A percentile compares a stretch with the other conserved stretches of the same genome.
Conservation (phyloP, 2,329 filamentous ascomycete genomes). For the Fusarium staphyleae region DNA sequence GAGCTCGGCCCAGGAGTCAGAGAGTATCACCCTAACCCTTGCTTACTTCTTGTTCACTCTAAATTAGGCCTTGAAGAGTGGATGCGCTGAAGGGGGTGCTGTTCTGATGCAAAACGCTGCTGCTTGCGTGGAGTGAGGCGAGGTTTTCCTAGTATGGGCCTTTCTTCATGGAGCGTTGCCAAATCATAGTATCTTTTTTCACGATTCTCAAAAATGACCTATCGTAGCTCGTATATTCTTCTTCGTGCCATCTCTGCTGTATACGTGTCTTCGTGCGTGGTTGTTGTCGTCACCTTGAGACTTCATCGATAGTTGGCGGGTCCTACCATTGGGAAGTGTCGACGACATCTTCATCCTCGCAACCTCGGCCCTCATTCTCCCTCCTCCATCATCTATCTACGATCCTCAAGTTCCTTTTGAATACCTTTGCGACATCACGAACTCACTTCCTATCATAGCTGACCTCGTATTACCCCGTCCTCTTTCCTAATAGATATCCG, state of each 20-base stretch:
- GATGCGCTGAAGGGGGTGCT: neutral
- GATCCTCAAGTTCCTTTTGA: neutral
- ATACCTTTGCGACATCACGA: no score
- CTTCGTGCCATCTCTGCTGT: neutral
- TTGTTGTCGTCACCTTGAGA: neutral
- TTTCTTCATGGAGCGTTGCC: neutral
- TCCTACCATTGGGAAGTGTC: neutral
- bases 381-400: neutral
- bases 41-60: neutral
- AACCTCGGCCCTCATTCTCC: neutral
- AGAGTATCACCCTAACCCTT: neutral
- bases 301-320: neutral
- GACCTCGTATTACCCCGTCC: neutral
- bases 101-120: neutral
- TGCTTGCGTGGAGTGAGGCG: conserved; percentile 12
- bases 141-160: neutral
- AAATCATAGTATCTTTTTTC: neutral
- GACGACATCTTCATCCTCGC: neutral
- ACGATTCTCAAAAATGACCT: no score
- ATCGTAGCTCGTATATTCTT: neutral
- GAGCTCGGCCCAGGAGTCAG: neutral
- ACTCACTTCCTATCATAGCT: no score
- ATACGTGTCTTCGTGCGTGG: neutral
- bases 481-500: neutral
- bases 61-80: neutral